Conservation (phyloP, 352 stramenopile genomes). For the Globisporangium heterothallicum region DNA sequence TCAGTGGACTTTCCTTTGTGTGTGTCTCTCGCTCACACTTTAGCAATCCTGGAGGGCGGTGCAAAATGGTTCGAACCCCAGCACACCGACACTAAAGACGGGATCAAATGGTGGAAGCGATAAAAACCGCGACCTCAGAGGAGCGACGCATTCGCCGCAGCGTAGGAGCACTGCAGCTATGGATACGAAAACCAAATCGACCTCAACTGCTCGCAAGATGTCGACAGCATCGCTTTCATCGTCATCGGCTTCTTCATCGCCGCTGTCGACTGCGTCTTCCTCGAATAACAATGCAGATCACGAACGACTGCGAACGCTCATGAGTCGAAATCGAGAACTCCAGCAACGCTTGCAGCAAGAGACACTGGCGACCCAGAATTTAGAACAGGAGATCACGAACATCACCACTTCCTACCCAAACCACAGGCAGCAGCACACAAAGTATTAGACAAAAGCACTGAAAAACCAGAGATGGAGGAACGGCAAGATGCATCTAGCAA, state of each 20-base stretch:
- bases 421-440: not conserved
- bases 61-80: not conserved
- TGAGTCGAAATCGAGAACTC: conserved; percentile 73
- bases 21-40: not conserved
- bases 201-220: conserved; percentile 22
- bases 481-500: not conserved
- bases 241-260: conserved; percentile 23
- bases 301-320: conserved; percentile 61
- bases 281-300: conserved; percentile 41
- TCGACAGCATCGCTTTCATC: conserved; percentile 32
- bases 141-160: not conserved
- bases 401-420: conserved; percentile 32
- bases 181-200: too few species aligned
- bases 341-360: conserved; percentile 72
- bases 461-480: not conserved
- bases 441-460: conserved; percentile 1
- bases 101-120: not conserved
- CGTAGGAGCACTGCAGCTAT: not conserved
- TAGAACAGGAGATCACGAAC: conserved; percentile 68
- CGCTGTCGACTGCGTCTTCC: conserved; percentile 12
- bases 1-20: not conserved
- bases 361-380: conserved; percentile 56
- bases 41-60: not conserved
- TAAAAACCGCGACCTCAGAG: not conserved
- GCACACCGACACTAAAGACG: not conserved